Base-by-base conservation (phyloP, 2,329 filamentous ascomycete species). In the Scedosporium aurantiacum region DNA sequence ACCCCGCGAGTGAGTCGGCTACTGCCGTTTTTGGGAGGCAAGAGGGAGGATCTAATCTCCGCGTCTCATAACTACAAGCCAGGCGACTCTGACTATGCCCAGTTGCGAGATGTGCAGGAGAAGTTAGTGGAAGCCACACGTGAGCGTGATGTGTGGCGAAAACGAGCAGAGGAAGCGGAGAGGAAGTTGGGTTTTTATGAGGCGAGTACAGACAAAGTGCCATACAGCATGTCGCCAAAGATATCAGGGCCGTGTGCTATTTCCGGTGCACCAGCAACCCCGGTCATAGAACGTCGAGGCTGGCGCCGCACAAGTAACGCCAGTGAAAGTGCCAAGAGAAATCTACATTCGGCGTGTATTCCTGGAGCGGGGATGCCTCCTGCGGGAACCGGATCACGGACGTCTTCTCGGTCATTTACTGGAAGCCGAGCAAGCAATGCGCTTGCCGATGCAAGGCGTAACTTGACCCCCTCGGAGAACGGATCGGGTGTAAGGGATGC, bases 111-210 rank as follows among this genome's bases (percentile, higher is more conserved):
- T 57, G 70, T 77, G 16, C 72, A 75, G 50, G 72, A 74, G 47
- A 72, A 74, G 12, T 28, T 56, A 6, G 47, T 28, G 23, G 21
- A 16, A 18, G 47, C 41, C 7, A 50, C 52, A 21, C 50, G 28
- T 5, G 78, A 82, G 56, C 68, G 73, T 40, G 66, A 71, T 32
- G 75, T 72, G 63, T 87, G 84, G 84, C 79, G 75, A 64, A 75
- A 74, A 37, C 74, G 82, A 37, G 84, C 84, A 0, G 77, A 83
- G 66, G 73, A 75, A 3, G 82, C 83, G 0, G 83, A 87, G 71
- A 75, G 72, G 63, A 75, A 79, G 57, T 68, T 85, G 18, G 73
- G 75, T 3, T 74, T 78, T 25, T 76, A 81, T 63, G 75, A 82
- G 67, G 18, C 43, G 4, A 45, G 14, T 5, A 5, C 43, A 45